A percentile compares a stretch with the other conserved stretches of the same genome.
Conservation (phyloP, 371 early-diverging fungal genomes). For the Rhizopus stolonifer region DNA sequence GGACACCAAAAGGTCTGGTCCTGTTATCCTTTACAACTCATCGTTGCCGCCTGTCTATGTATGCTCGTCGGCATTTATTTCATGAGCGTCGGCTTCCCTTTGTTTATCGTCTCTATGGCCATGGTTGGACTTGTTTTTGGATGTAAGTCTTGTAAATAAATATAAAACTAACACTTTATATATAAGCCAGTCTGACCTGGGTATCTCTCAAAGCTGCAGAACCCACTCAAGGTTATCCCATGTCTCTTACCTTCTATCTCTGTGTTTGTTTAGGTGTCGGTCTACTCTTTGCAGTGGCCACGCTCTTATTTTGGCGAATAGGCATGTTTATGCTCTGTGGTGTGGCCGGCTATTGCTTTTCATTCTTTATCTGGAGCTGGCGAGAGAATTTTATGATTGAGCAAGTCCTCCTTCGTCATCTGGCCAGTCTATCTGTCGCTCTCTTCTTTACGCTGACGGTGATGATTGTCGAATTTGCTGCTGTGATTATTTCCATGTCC, state of each 20-base stretch:
- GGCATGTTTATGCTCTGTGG: slow-evolving; percentile 21
- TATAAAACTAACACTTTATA: not conserved
- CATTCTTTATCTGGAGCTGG: slow-evolving; percentile 43
- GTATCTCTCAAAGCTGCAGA: slow-evolving; percentile 13
- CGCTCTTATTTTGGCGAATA: slow-evolving; percentile 15
- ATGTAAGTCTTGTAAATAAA: slow-evolving; percentile 13
- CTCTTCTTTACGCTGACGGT: not conserved
- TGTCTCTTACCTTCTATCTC: slow-evolving; percentile 16
- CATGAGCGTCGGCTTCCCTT: slow-evolving; percentile 19
- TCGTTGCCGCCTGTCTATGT: slow-evolving; percentile 6
- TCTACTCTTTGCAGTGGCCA: slow-evolving; percentile 9
- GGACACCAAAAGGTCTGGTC: not conserved
- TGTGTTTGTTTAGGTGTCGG: slow-evolving; percentile 23
- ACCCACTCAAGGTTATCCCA: slow-evolving; percentile 25
- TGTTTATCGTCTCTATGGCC: slow-evolving; percentile 29
- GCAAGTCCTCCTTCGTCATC: not conserved
- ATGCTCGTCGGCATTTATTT: slow-evolving; percentile 21
- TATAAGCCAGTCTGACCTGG: slow-evolving; percentile 1
- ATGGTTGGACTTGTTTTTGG: slow-evolving; percentile 28
- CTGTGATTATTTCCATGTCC: slow-evolving; percentile 25
- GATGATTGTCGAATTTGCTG: slow-evolving; percentile 19
- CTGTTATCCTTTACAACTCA: not conserved
- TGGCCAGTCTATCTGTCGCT: not conserved
- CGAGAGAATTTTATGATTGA: slow-evolving; percentile 28
- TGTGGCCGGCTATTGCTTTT: slow-evolving; percentile 28